phyloP scores from a whole-genome alignment of 2,329 filamentous ascomycete genomes.

The Aspergillus caelatus region DNA sequence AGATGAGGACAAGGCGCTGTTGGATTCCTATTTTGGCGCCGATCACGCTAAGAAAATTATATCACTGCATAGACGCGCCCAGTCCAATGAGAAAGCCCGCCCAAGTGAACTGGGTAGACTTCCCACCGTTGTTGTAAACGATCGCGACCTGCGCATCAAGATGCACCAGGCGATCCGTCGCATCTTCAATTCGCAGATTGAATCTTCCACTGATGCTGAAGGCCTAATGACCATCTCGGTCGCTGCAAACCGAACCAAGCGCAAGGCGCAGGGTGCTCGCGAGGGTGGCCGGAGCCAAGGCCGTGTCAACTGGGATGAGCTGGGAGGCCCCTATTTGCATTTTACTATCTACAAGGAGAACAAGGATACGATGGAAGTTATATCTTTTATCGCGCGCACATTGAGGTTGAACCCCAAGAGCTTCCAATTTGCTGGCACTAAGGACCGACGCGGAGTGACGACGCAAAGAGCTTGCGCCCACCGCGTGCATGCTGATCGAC shows the following conservation, averaged over 20 bases:
- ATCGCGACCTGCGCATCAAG: slow-evolving; percentile 63
- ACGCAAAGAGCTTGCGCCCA: slow-evolving; percentile 76
- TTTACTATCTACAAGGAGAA: slow-evolving; percentile 97
- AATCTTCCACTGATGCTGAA: slow-evolving; percentile 74
- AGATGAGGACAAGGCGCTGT: slow-evolving; percentile 48
- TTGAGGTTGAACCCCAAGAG: slow-evolving; percentile 69
- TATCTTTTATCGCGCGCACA: slow-evolving; percentile 74
- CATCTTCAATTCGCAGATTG: slow-evolving; percentile 76
- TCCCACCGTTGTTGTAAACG: slow-evolving; percentile 57
- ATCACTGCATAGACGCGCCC: slow-evolving; percentile 57
- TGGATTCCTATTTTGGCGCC: slow-evolving; percentile 55
- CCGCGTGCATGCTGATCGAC: slow-evolving; percentile 61
- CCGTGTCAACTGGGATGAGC: slow-evolving; percentile 64
- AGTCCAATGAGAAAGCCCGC: slow-evolving; percentile 58
- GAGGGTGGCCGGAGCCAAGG: slow-evolving; percentile 35
- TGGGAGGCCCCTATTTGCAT: slow-evolving; percentile 80
- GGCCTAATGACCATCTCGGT: slow-evolving; percentile 65
- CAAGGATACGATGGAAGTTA: slow-evolving; percentile 91
- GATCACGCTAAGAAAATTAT: slow-evolving; percentile 55
- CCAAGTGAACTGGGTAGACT: slow-evolving; percentile 59
- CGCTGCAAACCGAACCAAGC: slow-evolving; percentile 37
- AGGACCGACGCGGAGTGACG: slow-evolving; percentile 85
- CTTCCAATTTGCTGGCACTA: slow-evolving; percentile 84
- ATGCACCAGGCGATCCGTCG: slow-evolving; percentile 71
- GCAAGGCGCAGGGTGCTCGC: slow-evolving; percentile 35